Evolutionary conservation across 805 yeast species (phyloP).

Genomic region (Pichia paraexigua): DNA sequence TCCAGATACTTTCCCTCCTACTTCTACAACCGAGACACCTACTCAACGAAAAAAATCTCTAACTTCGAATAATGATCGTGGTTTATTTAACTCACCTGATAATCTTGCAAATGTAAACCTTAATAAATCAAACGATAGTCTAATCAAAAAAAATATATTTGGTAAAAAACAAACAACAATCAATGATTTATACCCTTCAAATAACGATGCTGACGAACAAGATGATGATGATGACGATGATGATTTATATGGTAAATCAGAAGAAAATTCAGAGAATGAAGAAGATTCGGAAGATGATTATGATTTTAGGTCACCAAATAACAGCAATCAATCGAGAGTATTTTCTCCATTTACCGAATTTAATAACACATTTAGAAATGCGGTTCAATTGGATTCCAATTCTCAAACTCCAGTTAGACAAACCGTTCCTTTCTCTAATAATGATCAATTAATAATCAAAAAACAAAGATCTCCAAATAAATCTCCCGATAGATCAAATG

Average conservation of each 20-base stretch:
- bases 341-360: slow-evolving; percentile 32
- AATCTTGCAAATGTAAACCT: neutral
- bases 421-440: neutral
- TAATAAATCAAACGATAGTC: neutral
- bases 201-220: slow-evolving; percentile 16
- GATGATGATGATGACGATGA: slow-evolving; percentile 9
- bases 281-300: slow-evolving; percentile 5
- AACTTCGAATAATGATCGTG: slow-evolving; percentile 7
- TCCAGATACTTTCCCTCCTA: slow-evolving; percentile 14
- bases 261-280: slow-evolving; percentile 1
- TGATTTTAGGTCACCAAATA: slow-evolving; percentile 5
- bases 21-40: neutral
- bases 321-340: slow-evolving; percentile 13
- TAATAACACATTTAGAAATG: slow-evolving; percentile 23
- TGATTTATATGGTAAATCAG: neutral
- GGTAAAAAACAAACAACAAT: slow-evolving; percentile 4
- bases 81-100: neutral
- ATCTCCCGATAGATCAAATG: neutral
- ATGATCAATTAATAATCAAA: slow-evolving; percentile 8
- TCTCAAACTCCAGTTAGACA: neutral
- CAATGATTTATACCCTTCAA: slow-evolving; percentile 17
- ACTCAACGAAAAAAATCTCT: neutral
- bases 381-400: slow-evolving; percentile 17
- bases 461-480: slow-evolving; percentile 14
- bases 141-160: neutral